Base-by-base conservation (phyloP, 352 stramenopile genomes). In the Phytophthora pistaciae region DNA sequence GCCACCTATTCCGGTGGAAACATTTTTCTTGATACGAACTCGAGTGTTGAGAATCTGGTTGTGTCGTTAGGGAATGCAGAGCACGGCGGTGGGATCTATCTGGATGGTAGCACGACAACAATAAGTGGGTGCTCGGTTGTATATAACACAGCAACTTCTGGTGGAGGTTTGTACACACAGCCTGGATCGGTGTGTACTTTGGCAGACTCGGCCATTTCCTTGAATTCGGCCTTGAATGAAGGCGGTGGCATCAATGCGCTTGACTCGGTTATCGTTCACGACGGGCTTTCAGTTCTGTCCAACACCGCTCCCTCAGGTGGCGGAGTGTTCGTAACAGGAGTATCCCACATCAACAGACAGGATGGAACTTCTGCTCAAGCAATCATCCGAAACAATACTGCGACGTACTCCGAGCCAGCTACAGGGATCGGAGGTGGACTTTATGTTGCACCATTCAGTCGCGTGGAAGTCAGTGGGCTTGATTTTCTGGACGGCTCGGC, bases 291-390 rank as follows among this genome's bases (percentile, higher is more conserved):
- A 3, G 49, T 86, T 4, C 25, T 68, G 1, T 48, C 31, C 0
- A 86, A 84, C 25, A 40, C 40, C 7, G 77, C 79, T 33, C 61
- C 64, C 3, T 58, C 27, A 11, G 79, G 79, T 10, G 79, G 54
- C 9, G 79, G 79, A 11, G 52, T 84, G 10, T 84, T 63, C 42
- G 62, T 27, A 1, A 56, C 27, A 1, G 75, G 66, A 4, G 9
- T 33, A 36, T 60, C 59, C 5, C 4, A 3, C n/a, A 60, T 77
- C 3, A 3, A 64, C 46, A 63, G 60, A 36, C 36, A 60, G 14
- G 52, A 11, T 3, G 20, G 29, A 7, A 67, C 9, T 11, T 78
- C 58, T 6, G 14, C 44, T 2, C 54, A 73, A 54, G 62, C 53
- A 10, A 11, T 60, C 20, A 42, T 78, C 52, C 55, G 57, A 64